phyloP scores from a whole-genome alignment of 768 basidiomycete genomes.

The Boletales sp. region DNA sequence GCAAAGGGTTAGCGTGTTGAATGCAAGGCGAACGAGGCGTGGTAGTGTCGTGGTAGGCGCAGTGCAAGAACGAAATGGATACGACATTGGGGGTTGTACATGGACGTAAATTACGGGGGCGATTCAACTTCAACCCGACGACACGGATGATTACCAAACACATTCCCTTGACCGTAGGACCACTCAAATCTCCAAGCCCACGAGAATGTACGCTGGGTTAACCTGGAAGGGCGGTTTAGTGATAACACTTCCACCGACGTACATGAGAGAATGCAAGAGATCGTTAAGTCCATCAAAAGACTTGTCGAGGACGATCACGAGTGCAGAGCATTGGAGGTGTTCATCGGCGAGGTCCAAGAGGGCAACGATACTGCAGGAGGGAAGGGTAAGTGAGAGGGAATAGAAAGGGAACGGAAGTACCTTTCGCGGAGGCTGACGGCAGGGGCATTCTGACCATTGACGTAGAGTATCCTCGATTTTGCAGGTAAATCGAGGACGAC shows the following conservation, averaged over 20 bases:
- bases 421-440: constrained; percentile 81
- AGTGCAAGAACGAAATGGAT: background rate
- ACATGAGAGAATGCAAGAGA: constrained; percentile 87
- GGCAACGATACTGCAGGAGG: constrained; percentile 65
- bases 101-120: constrained; percentile 1
- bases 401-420: constrained; percentile 35
- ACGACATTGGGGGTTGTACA: constrained; percentile 11
- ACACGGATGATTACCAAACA: constrained; percentile 15
- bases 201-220: constrained; percentile 74
- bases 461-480: constrained; percentile 72
- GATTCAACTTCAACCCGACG: constrained; percentile 26
- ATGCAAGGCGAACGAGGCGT: too few species aligned
- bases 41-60: background rate
- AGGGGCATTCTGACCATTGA: constrained; percentile 80
- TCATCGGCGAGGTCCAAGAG: constrained; percentile 88
- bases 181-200: constrained; percentile 76
- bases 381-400: background rate
- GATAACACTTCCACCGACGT: constrained; percentile 84
- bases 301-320: constrained; percentile 79
- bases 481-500: constrained; percentile 73
- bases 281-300: constrained; percentile 66
- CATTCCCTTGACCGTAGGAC: constrained; percentile 27
- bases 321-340: constrained; percentile 68
- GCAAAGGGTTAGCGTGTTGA: background rate
- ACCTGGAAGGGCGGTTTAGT: constrained; percentile 76